Evolutionary conservation across 2,329 filamentous ascomycete species (phyloP), one percentile per base, ranked within the genome.

Genomic region (Mycosphaerelloides madeirae): DNA sequence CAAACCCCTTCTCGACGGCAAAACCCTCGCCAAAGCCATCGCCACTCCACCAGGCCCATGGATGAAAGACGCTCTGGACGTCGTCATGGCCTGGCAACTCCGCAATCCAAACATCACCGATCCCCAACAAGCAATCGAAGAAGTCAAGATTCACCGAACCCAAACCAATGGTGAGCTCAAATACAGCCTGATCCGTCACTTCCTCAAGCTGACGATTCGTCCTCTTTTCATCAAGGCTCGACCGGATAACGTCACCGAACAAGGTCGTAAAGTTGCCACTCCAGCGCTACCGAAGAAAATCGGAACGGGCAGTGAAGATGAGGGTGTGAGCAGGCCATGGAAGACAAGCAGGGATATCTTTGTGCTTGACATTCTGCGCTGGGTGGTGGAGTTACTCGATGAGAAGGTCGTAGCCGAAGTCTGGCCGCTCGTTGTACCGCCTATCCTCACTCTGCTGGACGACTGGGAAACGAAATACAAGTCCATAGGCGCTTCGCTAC

Each of bases 31-130:
- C 14, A 76, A 81, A 50, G 80, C 78, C 3, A 72, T 97, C 3
- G 70, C 68, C 14, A 79, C 76, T 0, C 81, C 80, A 51, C 83
- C 86, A 0, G 88, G 87, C 1, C 81, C 74, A n/a, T 97, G 91
- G 91, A 85, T 94, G 76, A 80, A 80, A 42, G 75, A 76, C 35
- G 89, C 89, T 3, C 69, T 95, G 36, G 84, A 94, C 25, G 72
- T 89, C 3, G 85, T 87, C 49, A 79, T 94, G 66, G 81, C 82
- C 49, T 97, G 90, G 89, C 93, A 97, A 66, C 76, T 97, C 41
- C 78, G 87, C 29, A 81, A 97, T 60, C 87, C 89, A 0, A 74
- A 74, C 3, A 72, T 71, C 45, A 78, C 75, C 3, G 83, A 90
- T 50, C 68, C 74, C 22, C 57, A 60, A 25, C 62, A 63, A 43